These are phyloP conservation scores for Gautieria morchelliformis DNA, from an alignment of 768 basidiomycete species.

Conservation along the genomic window DNA sequence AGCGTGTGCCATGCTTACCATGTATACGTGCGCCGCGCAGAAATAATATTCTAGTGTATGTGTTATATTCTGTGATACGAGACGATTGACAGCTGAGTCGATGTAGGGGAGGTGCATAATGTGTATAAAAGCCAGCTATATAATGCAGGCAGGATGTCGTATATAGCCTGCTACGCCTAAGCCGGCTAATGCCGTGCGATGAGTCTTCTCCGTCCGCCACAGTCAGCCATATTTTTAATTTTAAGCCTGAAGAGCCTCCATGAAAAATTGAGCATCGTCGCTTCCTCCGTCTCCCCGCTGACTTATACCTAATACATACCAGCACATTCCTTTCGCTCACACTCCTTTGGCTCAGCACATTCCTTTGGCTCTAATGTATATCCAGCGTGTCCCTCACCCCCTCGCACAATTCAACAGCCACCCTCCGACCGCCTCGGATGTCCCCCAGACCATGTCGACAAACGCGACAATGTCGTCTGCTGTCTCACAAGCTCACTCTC, in stretches of 20 bases:
- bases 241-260: background rate
- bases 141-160: background rate
- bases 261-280: background rate
- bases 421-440: background rate
- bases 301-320: background rate
- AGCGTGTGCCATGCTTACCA: conserved; percentile 8
- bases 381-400: conserved; percentile 2
- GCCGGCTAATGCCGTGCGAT: background rate
- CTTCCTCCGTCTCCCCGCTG: background rate
- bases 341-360: too few relatives aligned
- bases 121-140: background rate
- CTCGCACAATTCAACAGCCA: background rate
- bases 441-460: background rate
- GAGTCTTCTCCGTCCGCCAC: background rate
- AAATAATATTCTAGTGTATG: conserved; percentile 97
- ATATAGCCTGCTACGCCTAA: background rate
- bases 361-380: background rate
- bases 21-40: conserved; percentile 29
- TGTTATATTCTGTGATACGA: conserved; percentile 17
- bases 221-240: background rate
- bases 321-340: background rate
- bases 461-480: background rate
- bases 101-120: conserved; percentile 67
- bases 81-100: conserved; percentile 17
- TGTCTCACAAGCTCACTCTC: background rate